Evolutionary conservation across 2,329 filamentous ascomycete species (phyloP), one percentile per base, ranked within the genome.

Genomic region (Arthrobotrys sinensis): DNA sequence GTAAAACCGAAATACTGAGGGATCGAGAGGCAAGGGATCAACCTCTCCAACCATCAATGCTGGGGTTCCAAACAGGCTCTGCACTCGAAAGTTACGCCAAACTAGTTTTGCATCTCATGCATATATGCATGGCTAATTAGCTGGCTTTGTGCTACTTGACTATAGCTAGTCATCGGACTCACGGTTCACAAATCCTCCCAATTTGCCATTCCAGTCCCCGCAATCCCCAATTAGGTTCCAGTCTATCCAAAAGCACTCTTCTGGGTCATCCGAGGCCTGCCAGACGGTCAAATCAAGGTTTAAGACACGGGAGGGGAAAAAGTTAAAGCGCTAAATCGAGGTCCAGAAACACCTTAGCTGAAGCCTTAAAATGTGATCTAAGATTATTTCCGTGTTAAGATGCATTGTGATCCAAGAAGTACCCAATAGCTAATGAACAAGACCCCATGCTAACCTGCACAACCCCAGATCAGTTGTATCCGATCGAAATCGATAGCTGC

Each of bases 401-500:
- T n/a, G 12, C 21, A 52, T 21, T 11, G 11, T 52, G 21, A 14
- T 3, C 21, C 7, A 32, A 32, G 21, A 3, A 3, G 2, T 36
- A 55, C 8, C 48, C 21, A 52, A 52, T 28, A 7, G 21, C 21
- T 10, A 52, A 14, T 32, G 4, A 7, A 32, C 3, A 32, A 52
- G 24, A 4, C 8, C 50, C 14, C 50, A 36, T 55, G 50, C 50
- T 11, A 16, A 16, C 5, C 12, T 36, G 6, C 50, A 36, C n/a
- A 8, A 45, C 8, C 11, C n/a, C 40, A 45, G 40, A 45, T 45
- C 40, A 38, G 3, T 10, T 38, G 12, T 38, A 8, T 38, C 36
- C 36, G 28, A 55, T 55, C 50, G 28, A 55, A 34, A 34, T 32
- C 28, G n/a, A 45, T 45, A 45, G n/a, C 12, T 45, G 40, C 40